Percentiles rank a stretch among this genome's conserved stretches.
These are phyloP conservation scores for Pelargonium exstipulatum DNA, from an alignment of 441 rosid species.

Conservation along the genomic window DNA sequence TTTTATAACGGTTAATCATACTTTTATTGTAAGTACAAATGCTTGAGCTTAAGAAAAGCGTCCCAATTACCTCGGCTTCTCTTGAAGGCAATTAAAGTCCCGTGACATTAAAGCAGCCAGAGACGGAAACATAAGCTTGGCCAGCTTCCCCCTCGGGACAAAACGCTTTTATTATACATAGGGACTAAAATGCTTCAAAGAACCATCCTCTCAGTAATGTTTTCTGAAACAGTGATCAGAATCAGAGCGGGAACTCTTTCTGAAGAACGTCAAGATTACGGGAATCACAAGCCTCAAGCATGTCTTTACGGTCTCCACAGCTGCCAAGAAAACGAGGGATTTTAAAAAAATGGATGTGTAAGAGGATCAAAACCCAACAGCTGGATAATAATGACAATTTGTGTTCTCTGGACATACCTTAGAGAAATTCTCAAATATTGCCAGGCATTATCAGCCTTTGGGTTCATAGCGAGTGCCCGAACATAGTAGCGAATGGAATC, in stretches of 20 bases:
- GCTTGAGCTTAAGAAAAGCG: too few species aligned
- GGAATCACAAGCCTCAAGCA: slow-evolving; percentile 82
- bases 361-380: not conserved
- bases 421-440: slow-evolving; percentile 90
- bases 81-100: not conserved
- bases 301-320: slow-evolving; percentile 79
- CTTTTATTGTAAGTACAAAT: too few species aligned
- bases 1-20: too few species aligned
- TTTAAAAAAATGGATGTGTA: not conserved
- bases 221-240: not conserved
- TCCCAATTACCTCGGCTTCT: too few species aligned
- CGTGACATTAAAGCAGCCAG: not conserved
- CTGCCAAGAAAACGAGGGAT: slow-evolving; percentile 36
- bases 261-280: slow-evolving; percentile 81
- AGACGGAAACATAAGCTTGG: not conserved
- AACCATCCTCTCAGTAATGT: not conserved
- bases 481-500: slow-evolving; percentile 89
- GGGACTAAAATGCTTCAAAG: not conserved
- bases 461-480: slow-evolving; percentile 96
- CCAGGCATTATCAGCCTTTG: slow-evolving; percentile 98
- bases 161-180: not conserved
- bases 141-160: not conserved
- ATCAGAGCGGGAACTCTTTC: slow-evolving; percentile 78
- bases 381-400: not conserved
- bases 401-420: slow-evolving; percentile 39